phyloP scores from a whole-genome alignment of 2,329 filamentous ascomycete species.

The Fusarium tuaranense region DNA sequence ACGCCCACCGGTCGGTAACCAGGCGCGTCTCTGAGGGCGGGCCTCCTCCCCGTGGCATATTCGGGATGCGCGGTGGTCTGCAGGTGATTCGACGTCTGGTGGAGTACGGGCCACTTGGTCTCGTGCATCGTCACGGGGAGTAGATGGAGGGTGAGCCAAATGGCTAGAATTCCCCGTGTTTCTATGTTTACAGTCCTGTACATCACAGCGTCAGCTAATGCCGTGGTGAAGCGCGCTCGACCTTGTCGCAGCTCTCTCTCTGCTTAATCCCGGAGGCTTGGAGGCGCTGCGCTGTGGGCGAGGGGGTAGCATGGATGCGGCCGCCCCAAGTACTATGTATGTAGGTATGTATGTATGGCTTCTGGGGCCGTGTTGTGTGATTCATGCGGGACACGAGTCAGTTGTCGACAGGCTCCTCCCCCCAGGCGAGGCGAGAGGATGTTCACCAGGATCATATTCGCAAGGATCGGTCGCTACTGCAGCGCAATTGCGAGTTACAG shows the following conservation, averaged over 20 bases:
- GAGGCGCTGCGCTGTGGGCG: neutral
- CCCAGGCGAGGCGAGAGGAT: conserved; percentile 9
- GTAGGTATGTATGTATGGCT: neutral
- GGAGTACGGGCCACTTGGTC: conserved; percentile 24
- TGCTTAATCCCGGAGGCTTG: conserved; percentile 10
- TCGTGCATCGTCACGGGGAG: conserved; percentile 41
- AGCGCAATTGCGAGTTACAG: conserved; percentile 7
- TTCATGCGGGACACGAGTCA: conserved; percentile 45
- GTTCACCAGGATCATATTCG: conserved; percentile 8
- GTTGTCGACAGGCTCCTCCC: conserved; percentile 1
- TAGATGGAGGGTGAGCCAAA: neutral
- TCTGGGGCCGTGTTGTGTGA: conserved; percentile 33
- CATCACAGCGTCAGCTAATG: conserved; percentile 6
- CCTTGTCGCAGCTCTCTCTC: conserved; percentile 13
- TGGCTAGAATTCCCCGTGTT: neutral
- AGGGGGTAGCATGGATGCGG: conserved; percentile 15
- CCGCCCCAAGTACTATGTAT: neutral
- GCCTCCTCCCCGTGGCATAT: conserved; percentile 32
- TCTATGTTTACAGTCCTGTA: conserved; percentile 12
- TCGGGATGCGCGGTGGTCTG: conserved; percentile 32
- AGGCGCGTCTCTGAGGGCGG: conserved; percentile 19
- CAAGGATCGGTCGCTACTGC: conserved; percentile 2
- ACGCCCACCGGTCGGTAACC: conserved; percentile 8
- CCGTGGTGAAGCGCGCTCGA: conserved; percentile 36
- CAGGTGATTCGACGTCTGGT: conserved; percentile 38